These are phyloP conservation scores for Boletellus ananas DNA, from an alignment of 768 basidiomycete genomes.

Conservation along the genomic window DNA sequence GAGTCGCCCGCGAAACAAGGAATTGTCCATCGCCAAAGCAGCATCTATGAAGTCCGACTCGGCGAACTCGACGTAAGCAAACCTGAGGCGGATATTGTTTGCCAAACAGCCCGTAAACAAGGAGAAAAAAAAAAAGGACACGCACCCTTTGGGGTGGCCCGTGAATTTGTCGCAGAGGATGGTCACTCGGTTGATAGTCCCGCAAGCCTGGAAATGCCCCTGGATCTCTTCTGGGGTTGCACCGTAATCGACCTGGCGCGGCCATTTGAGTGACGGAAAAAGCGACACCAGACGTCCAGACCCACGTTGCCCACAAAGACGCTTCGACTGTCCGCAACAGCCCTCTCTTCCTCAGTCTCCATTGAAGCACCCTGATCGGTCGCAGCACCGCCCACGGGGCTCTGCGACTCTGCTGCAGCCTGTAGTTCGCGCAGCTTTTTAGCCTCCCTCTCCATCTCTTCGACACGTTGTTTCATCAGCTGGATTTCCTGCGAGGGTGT, in stretches of 20 bases:
- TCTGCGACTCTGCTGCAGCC: slow-evolving; percentile 65
- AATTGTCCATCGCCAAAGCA: slow-evolving; percentile 91
- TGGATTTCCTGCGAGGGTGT: slow-evolving; percentile 64
- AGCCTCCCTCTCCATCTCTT: slow-evolving; percentile 91
- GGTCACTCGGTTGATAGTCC: slow-evolving; percentile 97
- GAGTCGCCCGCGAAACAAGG: slow-evolving; percentile 88
- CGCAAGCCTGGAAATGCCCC: slow-evolving; percentile 94
- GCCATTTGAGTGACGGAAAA: slow-evolving; percentile 7
- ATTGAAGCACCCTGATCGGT: slow-evolving; percentile 49
- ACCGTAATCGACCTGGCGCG: slow-evolving; percentile 87
- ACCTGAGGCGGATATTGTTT: slow-evolving; percentile 47
- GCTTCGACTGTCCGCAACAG: slow-evolving; percentile 78
- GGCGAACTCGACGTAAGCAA: slow-evolving; percentile 98
- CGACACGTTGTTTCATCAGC: slow-evolving; percentile 88
- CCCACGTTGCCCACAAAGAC: slow-evolving; percentile 95
- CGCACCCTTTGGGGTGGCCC: slow-evolving; percentile 95
- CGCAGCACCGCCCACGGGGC: slow-evolving; percentile 41
- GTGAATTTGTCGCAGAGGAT: slow-evolving; percentile 99
- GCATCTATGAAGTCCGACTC: slow-evolving; percentile 89
- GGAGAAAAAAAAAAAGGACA: slow-evolving; percentile 16
- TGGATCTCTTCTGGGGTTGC: slow-evolving; percentile 99
- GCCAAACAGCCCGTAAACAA: slow-evolving; percentile 1
- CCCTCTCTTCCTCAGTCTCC: slow-evolving; percentile 84
- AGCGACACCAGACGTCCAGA: slow-evolving; percentile 13
- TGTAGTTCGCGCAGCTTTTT: slow-evolving; percentile 84